Evolutionary conservation across 768 basidiomycete species (phyloP), one percentile per base, ranked within the genome.

Genomic region (Termitomyces sp.): DNA sequence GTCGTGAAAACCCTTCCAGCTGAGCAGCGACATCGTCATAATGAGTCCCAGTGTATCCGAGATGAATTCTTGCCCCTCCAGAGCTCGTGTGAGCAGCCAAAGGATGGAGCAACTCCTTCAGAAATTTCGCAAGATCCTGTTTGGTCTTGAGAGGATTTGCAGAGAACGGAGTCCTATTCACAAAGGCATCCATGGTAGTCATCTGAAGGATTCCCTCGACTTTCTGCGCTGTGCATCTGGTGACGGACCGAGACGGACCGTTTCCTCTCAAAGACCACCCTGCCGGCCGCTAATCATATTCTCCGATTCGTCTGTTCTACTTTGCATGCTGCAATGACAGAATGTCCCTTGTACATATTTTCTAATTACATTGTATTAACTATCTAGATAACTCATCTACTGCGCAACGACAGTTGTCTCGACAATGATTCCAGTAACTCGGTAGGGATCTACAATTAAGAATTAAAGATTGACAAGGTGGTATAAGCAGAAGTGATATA

Each of bases 391-490:
- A 2, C 8, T 1, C 16, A 33, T 69, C 70, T 79, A 88, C 71
- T 81, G 78, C 71, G 85, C 80, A 65, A 91, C 79, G 68, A 86
- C 63, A 58, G 92, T 94, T 57, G 95, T 96, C 80, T 95, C 93
- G 58, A 93, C 87, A 61, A 94, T 86, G 72, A 91, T 92, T 67
- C 81, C 73, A 30, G 93, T 96, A 61, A 99, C 96, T 60, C 91
- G 91, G 76, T 99, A 99, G 33, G 97, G 93, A 74, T 98, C 92
- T 93, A 63, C 42, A 61, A 58, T 50, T 45, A 20, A 0, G 41
- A 52, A 36, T 42, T 61, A 52, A 59, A 61, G 49, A 63, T 20
- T 18, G 3, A 39, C 4, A 9, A 33, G n/a, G 42, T 37, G 16
- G 50, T 58, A 54, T 59, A 55, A 58, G 34, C 64, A 16, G 22